Evolutionary conservation across 768 basidiomycete genomes (phyloP), one percentile per base, ranked within the genome.

Genomic region (Calocybe gangraenosa): DNA sequence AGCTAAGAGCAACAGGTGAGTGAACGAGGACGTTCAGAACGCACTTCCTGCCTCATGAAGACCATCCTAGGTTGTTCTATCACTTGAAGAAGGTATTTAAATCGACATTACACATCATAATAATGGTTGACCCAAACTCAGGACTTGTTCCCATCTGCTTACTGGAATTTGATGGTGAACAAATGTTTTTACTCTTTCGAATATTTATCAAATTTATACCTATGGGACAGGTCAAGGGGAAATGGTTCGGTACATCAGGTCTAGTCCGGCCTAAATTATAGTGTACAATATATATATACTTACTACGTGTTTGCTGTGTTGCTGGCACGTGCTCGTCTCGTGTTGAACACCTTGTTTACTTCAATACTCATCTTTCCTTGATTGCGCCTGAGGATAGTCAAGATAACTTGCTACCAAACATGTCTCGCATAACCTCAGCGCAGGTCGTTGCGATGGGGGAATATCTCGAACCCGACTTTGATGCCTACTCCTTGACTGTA

Each of bases 341-440:
- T 50, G 48, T 50, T 50, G 11, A 42, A 51, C 45, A 37, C 32
- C 2, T 38, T 23, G 30, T 36, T 9, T 22, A 20, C n/a, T 22
- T 40, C 13, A 30, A 21, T 6, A 7, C 20, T 38, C 20, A 30
- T 7, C 21, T 3, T 15, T 21, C 28, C 23, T 28, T 11, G 25
- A 28, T 11, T 28, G 11, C 25, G 11, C 5, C 25, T 6, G 5
- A 28, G 25, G 25, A n/a, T 28, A 5, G 25, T 28, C 25, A 5
- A 6, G 17, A 21, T 40, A 30, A 20, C 21, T 22, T 36, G 14
- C 19, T 19, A 38, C 37, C 35, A 18, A 17, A 48, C n/a, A 89
- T 89, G 87, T 87, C 87, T 58, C 78, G 81, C 51, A 65, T 88
- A 51, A 89, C 87, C n/a, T 72, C 89, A 21, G 74, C 85, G 2